Evolutionary conservation across 805 yeast genomes (phyloP).

Genomic region (Starmerella stigmatis): DNA sequence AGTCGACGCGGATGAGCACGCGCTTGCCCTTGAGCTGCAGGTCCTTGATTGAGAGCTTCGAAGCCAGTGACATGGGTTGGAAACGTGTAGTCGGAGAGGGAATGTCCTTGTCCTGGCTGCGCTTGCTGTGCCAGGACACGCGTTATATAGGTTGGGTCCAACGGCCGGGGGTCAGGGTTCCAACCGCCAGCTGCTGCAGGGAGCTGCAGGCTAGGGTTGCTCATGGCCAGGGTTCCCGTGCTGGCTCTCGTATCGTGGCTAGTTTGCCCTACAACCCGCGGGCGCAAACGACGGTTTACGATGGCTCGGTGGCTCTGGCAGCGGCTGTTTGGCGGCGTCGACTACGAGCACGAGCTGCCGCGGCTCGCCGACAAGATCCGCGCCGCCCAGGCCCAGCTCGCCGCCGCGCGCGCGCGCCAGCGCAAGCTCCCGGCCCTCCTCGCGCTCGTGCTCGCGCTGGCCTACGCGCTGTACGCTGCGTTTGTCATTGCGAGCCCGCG

Average conservation of each 20-base stretch:
- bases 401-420: constrained; percentile 26
- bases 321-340: constrained; percentile 10
- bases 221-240: background rate
- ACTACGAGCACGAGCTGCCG: constrained; percentile 32
- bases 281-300: constrained; percentile 9
- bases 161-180: constrained; percentile 4
- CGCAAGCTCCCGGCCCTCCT: constrained; percentile 25
- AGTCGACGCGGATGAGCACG: constrained; percentile 90
- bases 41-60: constrained; percentile 88
- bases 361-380: constrained; percentile 26
- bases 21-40: constrained; percentile 78
- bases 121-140: background rate
- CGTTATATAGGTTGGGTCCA: background rate
- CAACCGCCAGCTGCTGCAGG: background rate
- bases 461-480: background rate
- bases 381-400: constrained; percentile 9
- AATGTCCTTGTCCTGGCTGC: background rate
- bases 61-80: constrained; percentile 75
- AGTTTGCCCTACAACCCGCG: constrained; percentile 3
- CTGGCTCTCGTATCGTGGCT: constrained; percentile 7
- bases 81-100: background rate
- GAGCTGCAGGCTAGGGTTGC: constrained; percentile 1
- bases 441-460: constrained; percentile 20
- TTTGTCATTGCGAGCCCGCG: background rate
- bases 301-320: constrained; percentile 9